Base-by-base conservation (phyloP, 352 stramenopile species). In the Globisporangium mamillatum region DNA sequence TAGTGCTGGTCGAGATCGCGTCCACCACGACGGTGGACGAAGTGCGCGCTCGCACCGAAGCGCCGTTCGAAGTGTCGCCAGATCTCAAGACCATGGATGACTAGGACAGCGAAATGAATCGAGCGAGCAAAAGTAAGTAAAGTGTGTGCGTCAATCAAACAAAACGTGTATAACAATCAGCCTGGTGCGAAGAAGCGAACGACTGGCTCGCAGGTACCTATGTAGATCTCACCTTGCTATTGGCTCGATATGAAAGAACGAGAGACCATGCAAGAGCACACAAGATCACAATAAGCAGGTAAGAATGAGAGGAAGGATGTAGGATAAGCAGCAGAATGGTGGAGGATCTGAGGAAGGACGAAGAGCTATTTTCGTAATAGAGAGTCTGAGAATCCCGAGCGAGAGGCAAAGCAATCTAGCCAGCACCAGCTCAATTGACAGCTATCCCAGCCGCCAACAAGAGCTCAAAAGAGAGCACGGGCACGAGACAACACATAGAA, bases 1-100 rank as follows among this genome's bases (percentile, higher is more conserved):
- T 98, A 52, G 92, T 92, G 60, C 75, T 98, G 6, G 78, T 96
- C 8, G 95, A 98, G 79, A 93, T 95, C 29, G 80, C 90, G n/a
- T 74, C 86, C 9, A 89, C 82, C 22, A 86, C 80, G 50, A 94
- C 87, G 0, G 75, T 97, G 5, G 91, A 97, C 0, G 84, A 96
- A 38, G 80, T 97, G 62, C 77, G 75, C 4, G 67, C 78, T 50
- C 88, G 87, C 22, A 97, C 91, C 4, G 91, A 93, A 61, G 89
- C 88, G 24, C 64, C 85, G 27, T 97, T 97, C 61, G 74, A 76
- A 8, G 82, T 96, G 59, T 75, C 84, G 6, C 46, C 70, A 14
- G 52, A 68, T 16, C 74, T 94, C 18, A 91, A 90, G 67, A 72
- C 68, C 57, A 93, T 94, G 86, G 78, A 93, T 32, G 64, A 69